Conservation (phyloP, 805 yeast species). For the Metschnikowia reukaufii region DNA sequence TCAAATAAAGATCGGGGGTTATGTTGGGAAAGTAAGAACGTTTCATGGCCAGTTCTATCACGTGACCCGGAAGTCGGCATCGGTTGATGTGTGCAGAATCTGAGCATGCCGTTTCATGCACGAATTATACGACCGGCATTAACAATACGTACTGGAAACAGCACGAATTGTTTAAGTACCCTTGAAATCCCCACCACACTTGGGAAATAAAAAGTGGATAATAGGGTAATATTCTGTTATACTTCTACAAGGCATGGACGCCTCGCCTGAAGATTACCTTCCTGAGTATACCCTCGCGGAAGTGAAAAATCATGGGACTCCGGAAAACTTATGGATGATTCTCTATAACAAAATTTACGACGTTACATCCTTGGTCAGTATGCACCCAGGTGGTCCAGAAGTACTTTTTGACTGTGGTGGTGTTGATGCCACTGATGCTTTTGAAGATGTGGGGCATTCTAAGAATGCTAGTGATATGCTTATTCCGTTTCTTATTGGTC, state of each 20-base stretch:
- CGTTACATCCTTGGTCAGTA: slow-evolving; percentile 64
- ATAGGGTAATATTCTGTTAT: no score
- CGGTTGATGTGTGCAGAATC: no score
- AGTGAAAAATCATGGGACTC: slow-evolving; percentile 68
- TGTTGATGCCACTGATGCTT: slow-evolving; percentile 67
- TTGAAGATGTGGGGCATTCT: slow-evolving; percentile 38
- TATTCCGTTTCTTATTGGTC: slow-evolving; percentile 16
- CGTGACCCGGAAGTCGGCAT: no score
- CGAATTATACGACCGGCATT: no score
- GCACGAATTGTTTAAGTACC: no score
- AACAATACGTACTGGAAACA: no score
- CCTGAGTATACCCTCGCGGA: slow-evolving; percentile 36
- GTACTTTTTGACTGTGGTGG: slow-evolving; percentile 83
- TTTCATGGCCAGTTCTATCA: no score
- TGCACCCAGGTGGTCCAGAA: slow-evolving; percentile 78
- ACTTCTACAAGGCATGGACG: slow-evolving; percentile 4
- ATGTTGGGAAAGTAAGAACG: no score
- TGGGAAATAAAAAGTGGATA: no score
- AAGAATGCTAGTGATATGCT: slow-evolving; percentile 21
- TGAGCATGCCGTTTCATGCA: no score
- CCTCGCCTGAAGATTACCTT: not conserved
- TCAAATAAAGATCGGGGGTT: no score
- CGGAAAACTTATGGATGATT: slow-evolving; percentile 82
- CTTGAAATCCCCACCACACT: no score
- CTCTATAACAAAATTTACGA: slow-evolving; percentile 80